Conservation (phyloP, 225 moss, liverwort and hornwort species). For the Neckera pumila region DNA sequence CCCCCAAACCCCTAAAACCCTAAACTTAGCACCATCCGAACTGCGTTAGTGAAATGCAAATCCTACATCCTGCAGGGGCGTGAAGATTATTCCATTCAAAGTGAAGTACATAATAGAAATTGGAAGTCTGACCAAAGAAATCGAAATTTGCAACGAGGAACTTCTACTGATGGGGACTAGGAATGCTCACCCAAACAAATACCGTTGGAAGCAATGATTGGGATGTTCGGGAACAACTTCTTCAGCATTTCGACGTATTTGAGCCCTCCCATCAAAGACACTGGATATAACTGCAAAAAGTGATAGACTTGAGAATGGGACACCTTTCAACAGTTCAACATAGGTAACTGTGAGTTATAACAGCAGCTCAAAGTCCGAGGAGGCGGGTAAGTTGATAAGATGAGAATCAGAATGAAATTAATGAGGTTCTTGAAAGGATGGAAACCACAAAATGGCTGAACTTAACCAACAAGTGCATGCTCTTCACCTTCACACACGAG, state of each 20-base stretch:
- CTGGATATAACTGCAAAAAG: slow-evolving; percentile 61
- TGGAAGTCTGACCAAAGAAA: neutral
- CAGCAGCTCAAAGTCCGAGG: neutral
- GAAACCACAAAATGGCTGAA: neutral
- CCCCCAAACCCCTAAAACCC: neutral
- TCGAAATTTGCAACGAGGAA: neutral
- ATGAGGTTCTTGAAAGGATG: neutral
- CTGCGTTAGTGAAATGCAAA: neutral
- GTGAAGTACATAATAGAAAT: neutral
- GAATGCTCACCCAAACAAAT: slow-evolving; percentile 23
- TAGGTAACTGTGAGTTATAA: neutral
- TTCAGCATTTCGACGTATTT: slow-evolving; percentile 35
- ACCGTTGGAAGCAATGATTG: slow-evolving; percentile 58
- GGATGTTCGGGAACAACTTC: slow-evolving; percentile 35
- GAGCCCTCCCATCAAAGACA: slow-evolving; percentile 55
- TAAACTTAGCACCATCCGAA: neutral
- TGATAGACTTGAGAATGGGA: neutral
- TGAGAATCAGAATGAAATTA: neutral
- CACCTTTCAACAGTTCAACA: neutral
- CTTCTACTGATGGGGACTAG: neutral
- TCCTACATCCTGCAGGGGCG: neutral
- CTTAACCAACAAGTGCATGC: neutral
- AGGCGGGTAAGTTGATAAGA: neutral
- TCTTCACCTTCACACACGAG: slow-evolving; percentile 57
- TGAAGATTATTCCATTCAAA: neutral